Base-by-base conservation (phyloP, 2,329 filamentous ascomycete species). In the Fusarium redolens region DNA sequence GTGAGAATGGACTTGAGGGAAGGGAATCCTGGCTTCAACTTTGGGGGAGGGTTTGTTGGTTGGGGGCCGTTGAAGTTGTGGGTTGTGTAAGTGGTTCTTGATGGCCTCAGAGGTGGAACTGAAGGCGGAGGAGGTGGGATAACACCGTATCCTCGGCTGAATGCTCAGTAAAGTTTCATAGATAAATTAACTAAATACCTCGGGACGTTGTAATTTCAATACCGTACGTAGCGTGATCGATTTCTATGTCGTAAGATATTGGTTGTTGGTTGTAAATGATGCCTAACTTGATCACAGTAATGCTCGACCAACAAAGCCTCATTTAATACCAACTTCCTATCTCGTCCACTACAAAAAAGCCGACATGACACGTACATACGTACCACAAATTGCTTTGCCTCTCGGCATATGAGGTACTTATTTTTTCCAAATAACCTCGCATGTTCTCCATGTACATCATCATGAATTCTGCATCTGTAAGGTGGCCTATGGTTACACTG, bases 401-500 rank as follows among this genome's bases (percentile, higher is more conserved):
- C 48, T 31, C 52, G 65, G 51, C 52, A 65, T 37, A 51, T 65
- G 51, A 30, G 40, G 50, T 40, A 31, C 40, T 18, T 56, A 47
- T 41, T 37, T 20, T 35, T 35, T 20, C 13, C 54, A 65, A 63
- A 44, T 65, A 60, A 52, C 50, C 58, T 58, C 41, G 47, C 55
- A 62, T 52, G 28, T 15, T n/a, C 28, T 57, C 48, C 45, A 68
- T 68, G 65, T 68, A 56, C 50, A 68, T 64, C 57, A 68, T 64
- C 44, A 68, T 69, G 52, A 56, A 52, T 41, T 47, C 38, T 56
- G 48, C 50, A 72, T 57, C 55, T 72, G 33, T 31, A 52, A 52
- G 33, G 59, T 60, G 33, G 56, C 52, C 51, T 65, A 45, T 69
- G 65, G 69, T 70, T 72, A 73, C 70, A 72, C 47, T 72, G 56